Evolutionary conservation across 2,329 filamentous ascomycete genomes (phyloP), one percentile per base, ranked within the genome.

Genomic region (Fusarium multiceps): DNA sequence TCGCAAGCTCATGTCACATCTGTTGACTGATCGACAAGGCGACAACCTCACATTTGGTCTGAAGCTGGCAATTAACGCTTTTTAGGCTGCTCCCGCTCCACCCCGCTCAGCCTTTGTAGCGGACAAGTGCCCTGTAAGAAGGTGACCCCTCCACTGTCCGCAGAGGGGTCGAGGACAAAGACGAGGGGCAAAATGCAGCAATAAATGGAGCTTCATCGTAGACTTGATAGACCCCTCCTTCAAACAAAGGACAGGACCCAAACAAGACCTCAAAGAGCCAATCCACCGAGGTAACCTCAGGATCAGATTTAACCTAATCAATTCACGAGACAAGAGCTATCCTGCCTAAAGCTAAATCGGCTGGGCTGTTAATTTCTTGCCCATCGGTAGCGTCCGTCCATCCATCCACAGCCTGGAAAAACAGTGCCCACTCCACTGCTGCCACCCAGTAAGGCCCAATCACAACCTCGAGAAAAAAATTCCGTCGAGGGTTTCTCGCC

Each of bases 391-490:
- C 63, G 72, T 71, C 73, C 73, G 61, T 65, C 68, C 64, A 71
- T 56, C 60, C 60, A 55, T 51, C 61, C 57, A 63, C 45, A 58
- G 68, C 66, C 57, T 69, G 61, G 37, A 66, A 55, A 71, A 51
- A 34, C 14, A 54, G 62, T 72, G 73, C 65, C 75, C 74, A 76
- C 75, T 70, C 75, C 74, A 76, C 75, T 70, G 72, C 65, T 57
- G 66, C 63, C 63, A 27, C 66, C 62, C 56, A 55, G 51, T 60
- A 51, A 74, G 69, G 68, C 74, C 78, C 79, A 81, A 81, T 81
- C 78, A 81, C 74, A 78, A 71, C 66, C 65, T 56, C 71, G 68
- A 77, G 73, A 73, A 79, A 80, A 81, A 80, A 81, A 80, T 77
- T 79, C 75, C 77, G 71, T 75, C 72, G 66, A 76, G 72, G 71